Evolutionary conservation across 2,329 filamentous ascomycete genomes (phyloP).

Genomic region (Blastomyces emzantsi): DNA sequence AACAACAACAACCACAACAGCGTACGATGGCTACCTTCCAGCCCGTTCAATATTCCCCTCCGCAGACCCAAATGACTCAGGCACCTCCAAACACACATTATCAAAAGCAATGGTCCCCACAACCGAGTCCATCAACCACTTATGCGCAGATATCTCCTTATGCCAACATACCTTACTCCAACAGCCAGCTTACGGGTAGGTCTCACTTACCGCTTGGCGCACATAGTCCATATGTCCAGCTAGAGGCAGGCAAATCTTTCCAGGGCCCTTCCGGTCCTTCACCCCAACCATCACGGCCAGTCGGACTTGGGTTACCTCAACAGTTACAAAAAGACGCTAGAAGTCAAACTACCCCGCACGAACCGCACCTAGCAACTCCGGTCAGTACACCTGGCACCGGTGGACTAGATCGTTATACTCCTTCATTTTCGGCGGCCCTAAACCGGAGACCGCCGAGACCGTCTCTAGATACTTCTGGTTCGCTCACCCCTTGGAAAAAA

Average conservation of each 20-base stretch:
- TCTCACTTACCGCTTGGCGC: conserved; percentile 11
- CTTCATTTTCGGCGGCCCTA: conserved; percentile 15
- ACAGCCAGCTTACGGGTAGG: conserved; percentile 7
- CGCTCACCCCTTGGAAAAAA: conserved; percentile 37
- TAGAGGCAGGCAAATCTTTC: not conserved
- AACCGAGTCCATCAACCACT: conserved; percentile 26
- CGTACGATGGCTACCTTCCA: not conserved
- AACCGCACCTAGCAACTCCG: not conserved
- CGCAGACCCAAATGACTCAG: conserved; percentile 1
- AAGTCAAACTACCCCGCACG: not conserved
- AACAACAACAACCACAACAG: no score
- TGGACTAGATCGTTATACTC: not conserved
- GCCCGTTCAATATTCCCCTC: conserved; percentile 4
- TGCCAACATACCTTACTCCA: conserved; percentile 13
- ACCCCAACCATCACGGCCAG: not conserved
- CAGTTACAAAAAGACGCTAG: not conserved
- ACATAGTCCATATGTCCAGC: conserved; percentile 14
- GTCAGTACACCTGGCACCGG: not conserved
- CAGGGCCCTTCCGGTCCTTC: conserved; percentile 9
- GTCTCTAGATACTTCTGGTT: conserved; percentile 33
- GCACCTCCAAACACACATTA: conserved; percentile 20
- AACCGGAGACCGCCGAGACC: conserved; percentile 24
- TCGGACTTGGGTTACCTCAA: not conserved
- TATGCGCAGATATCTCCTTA: conserved; percentile 22
- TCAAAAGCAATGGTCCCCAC: conserved; percentile 30